These are phyloP conservation scores for Polysphondylium violaceum DNA, from an alignment of 78 protist species.

Conservation along the genomic window DNA sequence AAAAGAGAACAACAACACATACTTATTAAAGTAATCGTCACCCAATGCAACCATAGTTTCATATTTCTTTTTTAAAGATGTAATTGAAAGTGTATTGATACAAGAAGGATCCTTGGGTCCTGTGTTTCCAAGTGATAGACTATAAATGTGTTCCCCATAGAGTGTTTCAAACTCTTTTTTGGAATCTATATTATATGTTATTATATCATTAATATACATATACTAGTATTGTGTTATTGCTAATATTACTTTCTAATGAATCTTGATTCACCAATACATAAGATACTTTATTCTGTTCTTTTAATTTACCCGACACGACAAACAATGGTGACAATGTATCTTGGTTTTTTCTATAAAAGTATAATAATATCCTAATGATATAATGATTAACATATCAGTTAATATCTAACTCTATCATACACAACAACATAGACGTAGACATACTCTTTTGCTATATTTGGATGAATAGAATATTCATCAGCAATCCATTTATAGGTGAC, in stretches of 20 bases:
- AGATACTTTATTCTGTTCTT: slow-evolving; percentile 25
- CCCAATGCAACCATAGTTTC: slow-evolving; percentile 16
- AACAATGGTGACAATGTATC: slow-evolving; percentile 17
- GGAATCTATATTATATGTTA: neutral
- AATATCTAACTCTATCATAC: neutral
- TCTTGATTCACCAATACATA: slow-evolving; percentile 6
- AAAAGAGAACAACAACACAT: neutral
- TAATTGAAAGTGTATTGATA: neutral
- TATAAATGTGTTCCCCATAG: slow-evolving; percentile 24
- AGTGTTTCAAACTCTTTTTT: slow-evolving; percentile 30
- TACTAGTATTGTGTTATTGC: too few relatives aligned
- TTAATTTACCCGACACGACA: slow-evolving; percentile 44
- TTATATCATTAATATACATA: too few relatives aligned
- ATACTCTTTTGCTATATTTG: slow-evolving; percentile 65
- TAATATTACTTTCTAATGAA: slow-evolving; percentile 14
- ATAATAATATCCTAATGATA: slow-evolving; percentile 21
- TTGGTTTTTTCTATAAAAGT: slow-evolving; percentile 33
- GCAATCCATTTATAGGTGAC: slow-evolving; percentile 44
- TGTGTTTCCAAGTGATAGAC: slow-evolving; percentile 39
- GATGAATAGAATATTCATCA: slow-evolving; percentile 33
- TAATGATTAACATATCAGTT: neutral
- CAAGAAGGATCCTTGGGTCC: slow-evolving; percentile 29
- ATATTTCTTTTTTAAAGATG: slow-evolving; percentile 18
- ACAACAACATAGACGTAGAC: neutral
- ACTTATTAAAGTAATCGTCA: slow-evolving; percentile 44